Percentiles rank a stretch among this genome's conserved stretches.
Conservation (phyloP, 768 basidiomycete genomes). For the Fomitopsis pulvina region DNA sequence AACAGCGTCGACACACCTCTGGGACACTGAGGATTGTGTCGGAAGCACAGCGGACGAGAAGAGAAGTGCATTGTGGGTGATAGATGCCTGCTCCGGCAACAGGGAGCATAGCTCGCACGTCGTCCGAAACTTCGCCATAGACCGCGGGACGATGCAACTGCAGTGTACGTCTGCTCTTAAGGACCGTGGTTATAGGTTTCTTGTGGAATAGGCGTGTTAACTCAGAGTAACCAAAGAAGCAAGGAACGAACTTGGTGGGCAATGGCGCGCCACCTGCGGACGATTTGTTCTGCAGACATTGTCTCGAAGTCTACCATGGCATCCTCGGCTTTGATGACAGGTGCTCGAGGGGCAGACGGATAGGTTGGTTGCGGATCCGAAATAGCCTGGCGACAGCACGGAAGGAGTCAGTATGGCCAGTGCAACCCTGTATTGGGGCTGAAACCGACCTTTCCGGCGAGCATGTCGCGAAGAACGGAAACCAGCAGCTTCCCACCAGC, state of each 20-base stretch:
- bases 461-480: conserved; percentile 57
- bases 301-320: conserved; percentile 48
- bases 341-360: conserved; percentile 41
- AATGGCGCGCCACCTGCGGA: conserved; percentile 54
- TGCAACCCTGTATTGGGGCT: background rate
- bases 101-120: conserved; percentile 8
- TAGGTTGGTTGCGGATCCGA: conserved; percentile 39
- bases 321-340: conserved; percentile 47
- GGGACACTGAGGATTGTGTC: conserved; percentile 47
- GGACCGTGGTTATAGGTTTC: conserved; percentile 23
- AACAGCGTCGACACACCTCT: conserved; percentile 14
- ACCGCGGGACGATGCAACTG: conserved; percentile 22
- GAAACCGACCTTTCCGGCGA: conserved; percentile 29
- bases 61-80: conserved; percentile 35
- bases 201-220: conserved; percentile 3
- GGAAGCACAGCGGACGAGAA: conserved; percentile 52
- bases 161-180: conserved; percentile 20
- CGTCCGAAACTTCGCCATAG: background rate
- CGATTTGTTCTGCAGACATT: conserved; percentile 51
- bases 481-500: conserved; percentile 70
- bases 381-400: conserved; percentile 33
- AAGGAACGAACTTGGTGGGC: conserved; percentile 50
- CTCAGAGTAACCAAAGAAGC: background rate
- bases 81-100: conserved; percentile 39
- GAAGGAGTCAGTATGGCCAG: background rate